A percentile compares a stretch with the other conserved stretches of the same genome.
phyloP scores from a whole-genome alignment of 129 eudicot species.

The Helianthus tuberosus region DNA sequence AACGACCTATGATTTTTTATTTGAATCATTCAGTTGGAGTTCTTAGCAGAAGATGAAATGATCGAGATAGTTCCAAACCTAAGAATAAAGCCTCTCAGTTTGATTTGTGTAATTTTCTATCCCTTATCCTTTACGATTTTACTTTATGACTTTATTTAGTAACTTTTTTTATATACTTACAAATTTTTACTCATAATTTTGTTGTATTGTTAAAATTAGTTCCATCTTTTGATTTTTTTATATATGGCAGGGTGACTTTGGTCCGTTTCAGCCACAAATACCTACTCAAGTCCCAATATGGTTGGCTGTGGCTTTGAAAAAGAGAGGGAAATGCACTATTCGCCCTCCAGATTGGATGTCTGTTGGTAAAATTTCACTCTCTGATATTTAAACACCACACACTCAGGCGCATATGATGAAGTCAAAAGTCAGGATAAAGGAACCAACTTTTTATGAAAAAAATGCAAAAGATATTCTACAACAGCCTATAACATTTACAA shows the following conservation, averaged over 20 bases:
- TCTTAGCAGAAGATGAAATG: slow-evolving; percentile 91
- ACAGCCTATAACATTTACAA: neutral
- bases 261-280: slow-evolving; percentile 84
- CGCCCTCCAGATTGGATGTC: slow-evolving; percentile 97
- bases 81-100: slow-evolving; percentile 78
- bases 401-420: neutral
- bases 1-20: neutral
- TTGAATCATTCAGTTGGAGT: slow-evolving; percentile 68
- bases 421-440: neutral
- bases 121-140: neutral
- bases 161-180: no score
- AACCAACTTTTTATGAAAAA: neutral
- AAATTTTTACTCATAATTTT: neutral
- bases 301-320: slow-evolving; percentile 94
- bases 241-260: slow-evolving; percentile 78
- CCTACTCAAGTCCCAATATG: slow-evolving; percentile 86
- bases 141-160: no score
- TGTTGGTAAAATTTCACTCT: slow-evolving; percentile 57
- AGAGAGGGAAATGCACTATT: slow-evolving; percentile 89
- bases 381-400: neutral
- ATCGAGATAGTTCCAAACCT: slow-evolving; percentile 84
- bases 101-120: slow-evolving; percentile 57
- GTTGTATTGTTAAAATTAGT: slow-evolving; percentile 10
- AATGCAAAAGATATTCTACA: neutral
- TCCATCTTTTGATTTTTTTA: slow-evolving; percentile 3